phyloP scores from a whole-genome alignment of 768 basidiomycete genomes.

The Panaeolus papilionaceus region DNA sequence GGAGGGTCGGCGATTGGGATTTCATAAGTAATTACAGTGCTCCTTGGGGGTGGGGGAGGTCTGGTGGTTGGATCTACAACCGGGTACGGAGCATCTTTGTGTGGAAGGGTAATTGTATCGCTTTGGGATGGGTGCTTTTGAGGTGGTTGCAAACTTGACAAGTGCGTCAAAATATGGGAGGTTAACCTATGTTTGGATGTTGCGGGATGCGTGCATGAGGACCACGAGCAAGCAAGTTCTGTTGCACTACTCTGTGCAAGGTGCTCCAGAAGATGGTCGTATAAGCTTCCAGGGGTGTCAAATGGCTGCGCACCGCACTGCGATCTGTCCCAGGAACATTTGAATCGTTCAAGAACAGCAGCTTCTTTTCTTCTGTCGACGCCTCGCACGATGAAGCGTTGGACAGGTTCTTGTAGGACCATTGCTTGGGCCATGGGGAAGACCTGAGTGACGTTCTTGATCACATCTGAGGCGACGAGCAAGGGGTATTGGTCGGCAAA shows the following conservation, averaged over 20 bases:
- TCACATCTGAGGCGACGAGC: constrained; percentile 89
- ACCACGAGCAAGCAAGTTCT: constrained; percentile 73
- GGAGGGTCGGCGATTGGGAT: constrained; percentile 69
- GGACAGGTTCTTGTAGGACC: constrained; percentile 75
- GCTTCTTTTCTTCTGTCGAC: constrained; percentile 73
- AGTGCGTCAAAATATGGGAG: constrained; percentile 78
- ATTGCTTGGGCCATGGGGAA: constrained; percentile 89
- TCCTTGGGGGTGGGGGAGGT: constrained; percentile 73
- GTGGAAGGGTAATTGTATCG: constrained; percentile 74
- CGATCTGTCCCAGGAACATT: constrained; percentile 78
- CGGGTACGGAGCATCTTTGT: constrained; percentile 60
- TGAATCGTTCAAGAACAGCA: constrained; percentile 64
- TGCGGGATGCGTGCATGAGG: constrained; percentile 58
- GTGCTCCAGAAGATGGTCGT: constrained; percentile 72
- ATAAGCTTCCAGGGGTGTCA: constrained; percentile 65
- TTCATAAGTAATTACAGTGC: constrained; percentile 62
- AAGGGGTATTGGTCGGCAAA: constrained; percentile 62
- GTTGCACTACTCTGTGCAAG: constrained; percentile 49
- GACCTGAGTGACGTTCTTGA: constrained; percentile 88
- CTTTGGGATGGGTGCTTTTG: constrained; percentile 73
- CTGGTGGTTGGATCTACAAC: constrained; percentile 68
- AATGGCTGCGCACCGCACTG: constrained; percentile 57
- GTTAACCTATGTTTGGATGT: constrained; percentile 59
- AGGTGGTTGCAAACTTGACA: constrained; percentile 63
- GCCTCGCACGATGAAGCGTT: constrained; percentile 88